A percentile compares a stretch with the other conserved stretches of the same genome.
phyloP scores from a whole-genome alignment of 2,329 filamentous ascomycete genomes.

The Hirsutella thompsonii region DNA sequence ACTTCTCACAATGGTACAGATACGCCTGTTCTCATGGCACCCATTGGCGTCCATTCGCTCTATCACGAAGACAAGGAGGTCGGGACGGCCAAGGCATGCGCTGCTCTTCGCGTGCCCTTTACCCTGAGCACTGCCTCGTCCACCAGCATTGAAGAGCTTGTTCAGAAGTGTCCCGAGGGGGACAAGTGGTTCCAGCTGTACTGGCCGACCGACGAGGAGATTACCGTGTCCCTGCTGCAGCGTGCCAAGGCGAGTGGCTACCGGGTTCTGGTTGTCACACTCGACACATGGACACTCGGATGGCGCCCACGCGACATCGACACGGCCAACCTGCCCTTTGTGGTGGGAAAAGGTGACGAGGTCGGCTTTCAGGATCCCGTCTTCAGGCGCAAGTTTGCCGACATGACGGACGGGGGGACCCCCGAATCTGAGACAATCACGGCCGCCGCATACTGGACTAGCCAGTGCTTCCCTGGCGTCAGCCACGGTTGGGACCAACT shows the following conservation, averaged over 20 bases:
- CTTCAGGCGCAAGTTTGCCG: conserved; percentile 26
- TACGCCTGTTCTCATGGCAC: conserved; percentile 42
- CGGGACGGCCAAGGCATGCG: conserved; percentile 49
- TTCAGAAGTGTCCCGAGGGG: conserved; percentile 40
- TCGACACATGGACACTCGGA: conserved; percentile 56
- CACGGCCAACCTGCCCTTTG: conserved; percentile 45
- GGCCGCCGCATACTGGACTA: conserved; percentile 40
- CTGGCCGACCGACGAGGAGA: conserved; percentile 53
- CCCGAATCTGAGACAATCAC: conserved; percentile 32
- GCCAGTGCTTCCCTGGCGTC: conserved; percentile 32
- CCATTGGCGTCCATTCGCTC: conserved; percentile 56
- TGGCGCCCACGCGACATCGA: conserved; percentile 61
- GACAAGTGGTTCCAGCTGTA: conserved; percentile 64
- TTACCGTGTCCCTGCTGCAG: conserved; percentile 49
- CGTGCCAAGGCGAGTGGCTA: conserved; percentile 51
- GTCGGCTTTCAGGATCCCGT: conserved; percentile 56
- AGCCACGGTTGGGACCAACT: conserved; percentile 49
- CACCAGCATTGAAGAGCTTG: conserved; percentile 53
- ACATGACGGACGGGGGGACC: conserved; percentile 27
- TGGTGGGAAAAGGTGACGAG: conserved; percentile 42
- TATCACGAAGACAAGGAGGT: conserved; percentile 54
- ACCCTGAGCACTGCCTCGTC: conserved; percentile 53
- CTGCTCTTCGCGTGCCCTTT: conserved; percentile 48
- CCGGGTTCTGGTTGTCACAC: conserved; percentile 55
- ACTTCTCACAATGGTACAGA: conserved; percentile 24